These are phyloP conservation scores for Hypoxylon rubiginosum DNA, from an alignment of 2,329 filamentous ascomycete species.

Conservation along the genomic window DNA sequence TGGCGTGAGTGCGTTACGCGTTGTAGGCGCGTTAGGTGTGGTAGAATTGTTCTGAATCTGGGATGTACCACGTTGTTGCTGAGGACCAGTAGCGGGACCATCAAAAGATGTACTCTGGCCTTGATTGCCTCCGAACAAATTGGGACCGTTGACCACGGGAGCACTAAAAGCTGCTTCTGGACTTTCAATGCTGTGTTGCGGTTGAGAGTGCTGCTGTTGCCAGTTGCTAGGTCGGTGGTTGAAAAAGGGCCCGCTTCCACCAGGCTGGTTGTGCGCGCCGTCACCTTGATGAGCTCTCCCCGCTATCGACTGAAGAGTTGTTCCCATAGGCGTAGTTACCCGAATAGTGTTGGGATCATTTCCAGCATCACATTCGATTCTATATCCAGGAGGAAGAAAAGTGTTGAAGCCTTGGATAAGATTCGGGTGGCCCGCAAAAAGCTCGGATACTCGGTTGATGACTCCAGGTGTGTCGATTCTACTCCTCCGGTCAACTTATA, in stretches of 20 bases:
- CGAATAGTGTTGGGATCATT: conserved; percentile 96
- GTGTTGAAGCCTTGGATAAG: conserved; percentile 99
- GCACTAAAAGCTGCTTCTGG: conserved; percentile 73
- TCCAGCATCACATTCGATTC: conserved; percentile 94
- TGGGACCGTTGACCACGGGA: conserved; percentile 65
- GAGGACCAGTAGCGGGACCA: conserved; percentile 44
- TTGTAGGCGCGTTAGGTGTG: conserved; percentile 59
- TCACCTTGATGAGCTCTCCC: conserved; percentile 64
- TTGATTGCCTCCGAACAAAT: conserved; percentile 61
- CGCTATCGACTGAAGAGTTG: conserved; percentile 89
- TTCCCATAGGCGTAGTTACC: conserved; percentile 98
- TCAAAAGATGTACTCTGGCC: conserved; percentile 53
- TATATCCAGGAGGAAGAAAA: conserved; percentile 93
- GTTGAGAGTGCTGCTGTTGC: conserved; percentile 65
- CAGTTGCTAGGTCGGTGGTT: conserved; percentile 65
- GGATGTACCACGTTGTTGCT: conserved; percentile 52
- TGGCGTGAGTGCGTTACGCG: conserved; percentile 70
- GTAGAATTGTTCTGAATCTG: conserved; percentile 54
- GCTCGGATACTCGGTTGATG: conserved; percentile 93
- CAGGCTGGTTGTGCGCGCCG: conserved; percentile 54
- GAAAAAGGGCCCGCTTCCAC: conserved; percentile 60
- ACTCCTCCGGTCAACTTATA: conserved; percentile 49
- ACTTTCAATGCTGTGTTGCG: conserved; percentile 72
- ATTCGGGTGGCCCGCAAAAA: conserved; percentile 95
- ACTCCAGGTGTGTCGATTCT: conserved; percentile 97